phyloP scores from a whole-genome alignment of 2,329 filamentous ascomycete genomes.

The Thyridium curvatum region DNA sequence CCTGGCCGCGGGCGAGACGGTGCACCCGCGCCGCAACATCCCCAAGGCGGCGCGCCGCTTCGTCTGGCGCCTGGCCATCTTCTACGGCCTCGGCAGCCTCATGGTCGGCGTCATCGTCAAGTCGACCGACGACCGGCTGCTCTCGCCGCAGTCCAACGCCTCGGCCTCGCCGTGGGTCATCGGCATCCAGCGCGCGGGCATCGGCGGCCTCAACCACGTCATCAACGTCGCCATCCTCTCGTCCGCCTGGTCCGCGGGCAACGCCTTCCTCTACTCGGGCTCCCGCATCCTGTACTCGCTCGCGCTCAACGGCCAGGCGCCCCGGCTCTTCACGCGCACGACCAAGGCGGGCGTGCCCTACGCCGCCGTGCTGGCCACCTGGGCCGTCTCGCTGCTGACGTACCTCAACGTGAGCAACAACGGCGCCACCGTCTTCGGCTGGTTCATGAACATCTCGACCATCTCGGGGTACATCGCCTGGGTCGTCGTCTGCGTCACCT shows the following conservation, averaged over 20 bases:
- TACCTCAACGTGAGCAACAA: slow-evolving; percentile 63
- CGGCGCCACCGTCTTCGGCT: slow-evolving; percentile 59
- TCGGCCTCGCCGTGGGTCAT: slow-evolving; percentile 58
- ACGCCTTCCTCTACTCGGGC: slow-evolving; percentile 59
- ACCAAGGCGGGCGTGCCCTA: slow-evolving; percentile 57
- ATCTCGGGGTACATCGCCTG: slow-evolving; percentile 55
- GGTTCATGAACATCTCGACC: slow-evolving; percentile 66
- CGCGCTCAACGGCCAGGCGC: slow-evolving; percentile 60
- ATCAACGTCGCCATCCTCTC: slow-evolving; percentile 65
- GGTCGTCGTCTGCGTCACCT: slow-evolving; percentile 52
- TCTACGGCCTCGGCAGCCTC: slow-evolving; percentile 57
- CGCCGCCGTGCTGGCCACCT: slow-evolving; percentile 45
- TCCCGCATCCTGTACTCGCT: slow-evolving; percentile 66
- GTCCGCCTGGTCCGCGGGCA: slow-evolving; percentile 57
- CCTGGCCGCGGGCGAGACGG: slow-evolving; percentile 58
- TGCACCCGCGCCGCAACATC: slow-evolving; percentile 58
- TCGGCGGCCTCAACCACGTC: slow-evolving; percentile 56
- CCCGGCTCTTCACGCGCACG: slow-evolving; percentile 52
- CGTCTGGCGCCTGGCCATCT: slow-evolving; percentile 55
- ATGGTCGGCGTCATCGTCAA: slow-evolving; percentile 57
- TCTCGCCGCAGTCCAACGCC: slow-evolving; percentile 50
- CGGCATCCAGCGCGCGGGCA: slow-evolving; percentile 60
- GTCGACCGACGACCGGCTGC: slow-evolving; percentile 56
- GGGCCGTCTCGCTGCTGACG: slow-evolving; percentile 56
- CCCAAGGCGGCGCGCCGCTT: slow-evolving; percentile 59